Conservation (phyloP, 1,139 yeast genomes). For the Yamadazyma dendronema region DNA sequence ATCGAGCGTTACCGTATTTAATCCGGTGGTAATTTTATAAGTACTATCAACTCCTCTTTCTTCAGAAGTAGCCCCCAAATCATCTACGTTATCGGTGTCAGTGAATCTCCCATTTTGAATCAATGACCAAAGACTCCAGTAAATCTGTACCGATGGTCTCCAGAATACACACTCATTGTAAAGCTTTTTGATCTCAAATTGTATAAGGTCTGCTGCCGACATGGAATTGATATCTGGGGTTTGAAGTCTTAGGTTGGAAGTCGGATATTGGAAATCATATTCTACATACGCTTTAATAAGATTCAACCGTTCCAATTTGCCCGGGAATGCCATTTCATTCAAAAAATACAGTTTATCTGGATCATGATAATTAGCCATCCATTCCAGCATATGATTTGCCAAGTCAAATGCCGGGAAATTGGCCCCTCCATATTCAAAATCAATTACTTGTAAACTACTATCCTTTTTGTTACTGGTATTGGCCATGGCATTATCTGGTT, state of each 20-base stretch:
- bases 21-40: conserved; percentile 37
- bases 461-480: conserved; percentile 48
- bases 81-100: conserved; percentile 12
- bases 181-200: conserved; percentile 55
- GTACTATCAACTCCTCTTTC: conserved; percentile 39
- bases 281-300: conserved; percentile 72
- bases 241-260: conserved; percentile 26
- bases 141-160: conserved; percentile 77
- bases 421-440: conserved; percentile 95
- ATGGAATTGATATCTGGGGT: conserved; percentile 17
- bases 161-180: conserved; percentile 69
- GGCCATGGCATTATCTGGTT: conserved; percentile 22
- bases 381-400: conserved; percentile 86
- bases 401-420: conserved; percentile 87
- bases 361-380: conserved; percentile 94
- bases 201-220: conserved; percentile 31
- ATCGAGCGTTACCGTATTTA: conserved; percentile 28
- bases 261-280: conserved; percentile 44
- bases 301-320: conserved; percentile 62
- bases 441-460: conserved; percentile 83
- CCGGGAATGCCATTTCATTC: conserved; percentile 61
- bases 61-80: conserved; percentile 15
- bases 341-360: conserved; percentile 59
- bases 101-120: conserved; percentile 61
- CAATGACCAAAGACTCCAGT: conserved; percentile 93